These are phyloP conservation scores for Ustilago hordei DNA, from an alignment of 1,284 basidiomycete genomes.

Conservation along the genomic window DNA sequence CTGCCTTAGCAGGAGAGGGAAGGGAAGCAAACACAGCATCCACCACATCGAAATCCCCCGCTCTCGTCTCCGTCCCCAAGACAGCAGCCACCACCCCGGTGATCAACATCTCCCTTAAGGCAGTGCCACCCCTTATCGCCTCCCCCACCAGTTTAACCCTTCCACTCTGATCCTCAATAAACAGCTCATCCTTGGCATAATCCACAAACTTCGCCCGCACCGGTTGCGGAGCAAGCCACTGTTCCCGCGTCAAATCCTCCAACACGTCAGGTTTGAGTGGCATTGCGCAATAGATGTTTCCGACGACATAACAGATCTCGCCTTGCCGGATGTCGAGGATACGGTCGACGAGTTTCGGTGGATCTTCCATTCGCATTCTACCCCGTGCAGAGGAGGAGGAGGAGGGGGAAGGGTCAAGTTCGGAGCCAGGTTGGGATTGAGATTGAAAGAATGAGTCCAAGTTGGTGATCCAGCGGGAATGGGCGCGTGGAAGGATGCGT, in stretches of 20 bases:
- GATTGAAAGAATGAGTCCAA: conserved; percentile 33
- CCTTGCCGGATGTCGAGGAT: conserved; percentile 90
- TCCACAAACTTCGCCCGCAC: conserved; percentile 69
- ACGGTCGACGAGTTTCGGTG: conserved; percentile 78
- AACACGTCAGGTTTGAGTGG: conserved; percentile 96
- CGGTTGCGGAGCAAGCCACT: conserved; percentile 86
- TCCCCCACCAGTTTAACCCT: conserved; percentile 88
- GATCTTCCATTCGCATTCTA: conserved; percentile 25
- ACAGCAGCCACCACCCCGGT: conserved; percentile 82
- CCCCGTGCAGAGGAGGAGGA: conserved; percentile 17
- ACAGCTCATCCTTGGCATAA: conserved; percentile 82
- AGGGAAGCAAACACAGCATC: conserved; percentile 84
- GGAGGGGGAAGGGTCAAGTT: conserved; percentile 21
- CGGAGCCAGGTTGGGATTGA: conserved; percentile 30
- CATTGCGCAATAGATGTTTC: conserved; percentile 98
- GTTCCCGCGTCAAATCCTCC: conserved; percentile 93
- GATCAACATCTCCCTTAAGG: conserved; percentile 52
- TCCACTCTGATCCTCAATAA: conserved; percentile 95
- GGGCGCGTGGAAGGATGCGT: conserved; percentile 54
- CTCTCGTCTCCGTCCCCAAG: conserved; percentile 86
- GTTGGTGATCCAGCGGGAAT: conserved; percentile 47
- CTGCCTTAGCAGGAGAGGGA: conserved; percentile 21
- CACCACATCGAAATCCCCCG: conserved; percentile 93
- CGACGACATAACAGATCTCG: conserved; percentile 87
- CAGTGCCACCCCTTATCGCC: conserved; percentile 44